Evolutionary conservation across 225 moss, liverwort and hornwort genomes (phyloP).

Genomic region (Pleurozium schreberi): DNA sequence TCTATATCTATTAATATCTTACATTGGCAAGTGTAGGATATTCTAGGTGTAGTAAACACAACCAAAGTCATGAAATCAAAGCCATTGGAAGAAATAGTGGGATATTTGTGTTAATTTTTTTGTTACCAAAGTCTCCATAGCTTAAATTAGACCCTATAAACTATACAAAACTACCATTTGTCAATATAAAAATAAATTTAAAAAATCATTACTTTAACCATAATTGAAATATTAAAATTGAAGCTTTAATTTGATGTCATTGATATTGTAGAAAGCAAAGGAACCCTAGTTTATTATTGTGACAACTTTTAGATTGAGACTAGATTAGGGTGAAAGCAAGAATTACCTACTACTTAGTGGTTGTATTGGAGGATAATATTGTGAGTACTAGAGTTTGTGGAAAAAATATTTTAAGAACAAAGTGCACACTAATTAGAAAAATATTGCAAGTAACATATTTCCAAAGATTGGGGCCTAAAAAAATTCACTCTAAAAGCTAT

Average conservation of each 20-base stretch:
- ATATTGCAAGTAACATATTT: background rate
- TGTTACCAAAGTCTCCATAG: background rate
- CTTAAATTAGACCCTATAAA: background rate
- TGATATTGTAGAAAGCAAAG: rapidly evolving
- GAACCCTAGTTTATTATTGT: background rate
- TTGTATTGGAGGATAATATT: rapidly evolving
- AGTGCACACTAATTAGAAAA: rapidly evolving
- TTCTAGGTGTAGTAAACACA: background rate
- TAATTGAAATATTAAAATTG: background rate
- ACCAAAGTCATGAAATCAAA: background rate
- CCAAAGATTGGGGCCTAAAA: background rate
- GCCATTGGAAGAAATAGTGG: background rate
- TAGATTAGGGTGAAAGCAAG: background rate
- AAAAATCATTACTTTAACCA: background rate
- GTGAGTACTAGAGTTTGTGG: rapidly evolving
- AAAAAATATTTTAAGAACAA: background rate
- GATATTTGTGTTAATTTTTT: rapidly evolving
- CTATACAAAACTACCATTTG: no score
- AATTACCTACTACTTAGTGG: rapidly evolving
- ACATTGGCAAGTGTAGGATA: background rate
- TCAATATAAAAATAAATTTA: background rate
- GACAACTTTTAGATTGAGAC: background rate
- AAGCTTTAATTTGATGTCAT: rapidly evolving
- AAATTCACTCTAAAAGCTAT: no score
- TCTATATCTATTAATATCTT: background rate